Evolutionary conservation across 2,329 filamentous ascomycete genomes (phyloP), one percentile per base, ranked within the genome.

Genomic region (Venturia nashicola): DNA sequence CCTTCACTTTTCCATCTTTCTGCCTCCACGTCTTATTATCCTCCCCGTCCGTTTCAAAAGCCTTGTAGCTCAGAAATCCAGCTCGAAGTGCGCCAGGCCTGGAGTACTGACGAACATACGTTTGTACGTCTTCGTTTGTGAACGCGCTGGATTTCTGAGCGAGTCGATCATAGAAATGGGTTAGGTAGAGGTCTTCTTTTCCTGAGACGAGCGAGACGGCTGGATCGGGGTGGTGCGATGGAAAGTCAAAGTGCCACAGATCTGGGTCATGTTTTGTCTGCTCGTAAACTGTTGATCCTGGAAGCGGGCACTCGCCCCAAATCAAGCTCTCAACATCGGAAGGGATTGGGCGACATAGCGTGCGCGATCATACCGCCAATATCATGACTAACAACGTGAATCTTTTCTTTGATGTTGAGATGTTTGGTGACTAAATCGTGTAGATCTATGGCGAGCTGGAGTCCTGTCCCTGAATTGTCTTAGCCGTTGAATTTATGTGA

Each of bases 321-420:
- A 69, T 73, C 18, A 79, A 71, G 59, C 71, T 76, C 1, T 70
- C 70, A 0, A 73, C 71, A 43, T 71, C 65, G 1, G 72, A 67
- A 0, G 76, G 70, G 55, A 76, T 1, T 70, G 72, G 1, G 70
- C 67, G 5, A 74, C 76, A 65, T 77, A 77, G 76, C 73, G 65
- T 76, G 75, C 0, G 76, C 76, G 34, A 80, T 73, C 77, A 80
- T 80, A 51, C 77, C 77, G 18, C 78, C 77, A 23, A 80, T 79
- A 63, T 80, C 78, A 62, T 81, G 76, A 11, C 78, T 78, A 0
- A 80, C 73, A 3, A 80, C 67, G 64, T 80, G 76, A 4, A 78
- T 70, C 14, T 74, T 71, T 16, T 74, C 69, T 16, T 70, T 71
- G 67, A 78, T 73, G 0, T 68, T 66, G 0, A 79, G 67, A 59